Evolutionary conservation across 2,329 filamentous ascomycete species (phyloP).

Genomic region (Lomentospora prolificans): DNA sequence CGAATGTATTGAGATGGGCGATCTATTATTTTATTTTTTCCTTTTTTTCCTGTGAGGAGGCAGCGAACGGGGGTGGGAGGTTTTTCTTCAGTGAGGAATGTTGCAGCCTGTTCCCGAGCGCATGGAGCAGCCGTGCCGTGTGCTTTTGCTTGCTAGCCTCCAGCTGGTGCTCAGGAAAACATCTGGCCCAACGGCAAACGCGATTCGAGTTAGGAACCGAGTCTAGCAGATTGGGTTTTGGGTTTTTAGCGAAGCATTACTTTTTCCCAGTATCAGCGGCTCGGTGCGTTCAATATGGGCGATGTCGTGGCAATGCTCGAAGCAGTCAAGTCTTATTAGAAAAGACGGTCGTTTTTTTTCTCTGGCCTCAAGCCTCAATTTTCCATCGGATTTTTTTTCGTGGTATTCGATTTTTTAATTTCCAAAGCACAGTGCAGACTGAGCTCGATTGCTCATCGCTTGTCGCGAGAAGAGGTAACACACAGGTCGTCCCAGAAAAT

Average conservation of each 20-base stretch:
- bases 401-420: neutral
- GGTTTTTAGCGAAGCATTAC: neutral
- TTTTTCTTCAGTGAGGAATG: neutral
- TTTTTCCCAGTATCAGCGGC: too few relatives aligned
- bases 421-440: neutral
- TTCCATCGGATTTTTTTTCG: neutral
- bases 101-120: slow-evolving; percentile 7
- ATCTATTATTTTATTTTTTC: neutral
- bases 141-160: neutral
- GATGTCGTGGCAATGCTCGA: neutral
- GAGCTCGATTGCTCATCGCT: neutral
- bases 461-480: neutral
- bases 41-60: too few relatives aligned
- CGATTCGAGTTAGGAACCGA: neutral
- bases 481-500: neutral
- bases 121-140: neutral
- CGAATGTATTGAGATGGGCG: neutral
- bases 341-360: too few relatives aligned
- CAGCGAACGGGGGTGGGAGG: neutral
- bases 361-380: neutral
- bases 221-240: neutral
- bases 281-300: too few relatives aligned
- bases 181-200: neutral
- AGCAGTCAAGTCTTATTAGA: neutral
- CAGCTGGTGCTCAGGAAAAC: neutral